A percentile compares a stretch with the other conserved stretches of the same genome.
These are phyloP conservation scores for Botrytis cinerea DNA, from an alignment of 2,329 filamentous ascomycete genomes.

Conservation along the genomic window DNA sequence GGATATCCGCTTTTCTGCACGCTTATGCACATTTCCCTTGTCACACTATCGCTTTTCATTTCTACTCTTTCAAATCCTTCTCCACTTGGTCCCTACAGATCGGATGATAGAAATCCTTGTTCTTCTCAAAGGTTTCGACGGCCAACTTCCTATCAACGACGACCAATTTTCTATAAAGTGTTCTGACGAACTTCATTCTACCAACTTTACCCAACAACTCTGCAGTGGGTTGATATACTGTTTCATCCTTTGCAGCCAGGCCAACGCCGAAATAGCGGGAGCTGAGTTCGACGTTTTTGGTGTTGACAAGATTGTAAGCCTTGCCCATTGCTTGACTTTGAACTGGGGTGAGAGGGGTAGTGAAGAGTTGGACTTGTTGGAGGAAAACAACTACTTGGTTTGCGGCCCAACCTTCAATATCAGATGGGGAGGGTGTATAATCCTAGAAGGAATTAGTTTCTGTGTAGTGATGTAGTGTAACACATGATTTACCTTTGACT, in stretches of 20 bases:
- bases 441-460: conserved; percentile 38
- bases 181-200: conserved; percentile 95
- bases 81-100: conserved; percentile 85
- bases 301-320: conserved; percentile 71
- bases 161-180: conserved; percentile 75
- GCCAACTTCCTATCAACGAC: conserved; percentile 75
- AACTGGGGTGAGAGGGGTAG: conserved; percentile 61
- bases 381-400: conserved; percentile 94
- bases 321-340: conserved; percentile 72
- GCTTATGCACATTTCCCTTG: background rate
- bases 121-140: conserved; percentile 78
- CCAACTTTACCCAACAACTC: conserved; percentile 80
- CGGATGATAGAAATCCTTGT: conserved; percentile 92
- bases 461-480: background rate
- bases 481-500: conserved; percentile 52
- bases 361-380: conserved; percentile 71
- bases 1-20: conserved; percentile 3
- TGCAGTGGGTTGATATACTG: conserved; percentile 69
- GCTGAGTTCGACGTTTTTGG: conserved; percentile 83
- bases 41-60: background rate
- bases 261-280: conserved; percentile 79
- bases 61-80: conserved; percentile 64
- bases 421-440: conserved; percentile 65
- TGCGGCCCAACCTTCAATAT: conserved; percentile 74
- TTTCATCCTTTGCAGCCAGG: conserved; percentile 69